Evolutionary conservation across 371 early-diverging fungal species (phyloP), one percentile per base, ranked within the genome.

Genomic region (Massospora cicadina): DNA sequence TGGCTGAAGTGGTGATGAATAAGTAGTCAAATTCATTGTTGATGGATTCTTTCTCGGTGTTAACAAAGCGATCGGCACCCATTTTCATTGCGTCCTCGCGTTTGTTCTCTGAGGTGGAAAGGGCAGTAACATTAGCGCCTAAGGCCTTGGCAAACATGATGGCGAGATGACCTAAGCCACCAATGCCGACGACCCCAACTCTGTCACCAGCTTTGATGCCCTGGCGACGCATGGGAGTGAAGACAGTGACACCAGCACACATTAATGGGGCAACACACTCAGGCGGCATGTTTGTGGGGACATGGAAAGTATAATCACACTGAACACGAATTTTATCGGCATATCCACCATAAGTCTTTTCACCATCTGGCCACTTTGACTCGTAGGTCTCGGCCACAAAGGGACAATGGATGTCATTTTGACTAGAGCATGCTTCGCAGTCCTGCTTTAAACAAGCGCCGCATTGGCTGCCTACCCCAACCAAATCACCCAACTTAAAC

Each of bases 231-330:
- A 87, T 67, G 23, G 87, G 86, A 43, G 77, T 66, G 69, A 74
- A 88, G 1, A 79, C 77, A 10, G 89, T 87, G 53, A 81, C 68
- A 59, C 88, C 88, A 29, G 87, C 89, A 71, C 89, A 89, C 31
- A 87, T 85, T 66, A 71, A 65, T 26, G 72, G 69, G 13, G 71
- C 69, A 13, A 70, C 72, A 65, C 70, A 72, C n/a, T 71, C 71
- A 24, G 72, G 65, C 1, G 67, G 66, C 60, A 82, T 80, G 33
- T 73, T 71, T 0, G 72, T 74, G 5, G 83, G 83, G 30, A 82
- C 74, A 31, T 77, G 75, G 71, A 77, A 74, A 3, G 76, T 78
- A 71, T 74, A 80, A 0, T 68, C 61, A 7, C 72, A 66, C 64
- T 79, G 77, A 24, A 78, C 67, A 12, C 75, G 69, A 23, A 75